Base-by-base conservation (phyloP, 1,139 yeast genomes). In the Taphrina flavorubra region DNA sequence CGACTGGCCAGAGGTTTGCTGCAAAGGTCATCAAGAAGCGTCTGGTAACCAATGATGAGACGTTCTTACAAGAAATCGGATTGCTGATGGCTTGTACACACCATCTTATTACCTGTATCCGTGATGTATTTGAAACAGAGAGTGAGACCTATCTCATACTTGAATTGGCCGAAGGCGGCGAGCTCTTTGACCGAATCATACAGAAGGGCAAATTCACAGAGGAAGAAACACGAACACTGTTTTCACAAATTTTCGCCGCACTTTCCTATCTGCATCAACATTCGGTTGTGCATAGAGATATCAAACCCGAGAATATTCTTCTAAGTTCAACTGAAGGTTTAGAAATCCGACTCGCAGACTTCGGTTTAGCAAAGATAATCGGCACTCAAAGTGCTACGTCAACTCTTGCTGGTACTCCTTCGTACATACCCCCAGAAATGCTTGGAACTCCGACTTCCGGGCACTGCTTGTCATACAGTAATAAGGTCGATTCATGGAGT, bases 261-360 rank as follows among this genome's bases (percentile, higher is more conserved):
- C 81, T 92, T 51, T 81, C 82, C 62, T 92, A 92, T 76, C 82
- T 92, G 71, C 97, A 92, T 75, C 78, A 81, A 40, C 63, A 51
- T 20, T 85, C 91, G 77, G 89, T 92, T 76, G 97, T 92, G 7
- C 97, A 92, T 77, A 84, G 97, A 68, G 97, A 92, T 77, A 82
- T 92, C 74, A 92, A 92, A 79, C 97, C 97, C 0, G 97, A 92
- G 76, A 92, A 92, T 78, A 82, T 92, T 61, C 81, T 92, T 76
- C 80, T 87, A 62, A 81, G 85, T 37, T 77, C 80, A 0, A 83
- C 81, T 11, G 80, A 79, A 20, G 82, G 87, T 71, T 87, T 96
- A 7, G 85, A 84, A 65, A 82, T 92, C 47, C 96, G 91, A 2
- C 81, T 92, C 72, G 97, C 97, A 0, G 97, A 92, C 79, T 92